Conservation (phyloP, 805 yeast species). For the Suhomyces sp. region DNA sequence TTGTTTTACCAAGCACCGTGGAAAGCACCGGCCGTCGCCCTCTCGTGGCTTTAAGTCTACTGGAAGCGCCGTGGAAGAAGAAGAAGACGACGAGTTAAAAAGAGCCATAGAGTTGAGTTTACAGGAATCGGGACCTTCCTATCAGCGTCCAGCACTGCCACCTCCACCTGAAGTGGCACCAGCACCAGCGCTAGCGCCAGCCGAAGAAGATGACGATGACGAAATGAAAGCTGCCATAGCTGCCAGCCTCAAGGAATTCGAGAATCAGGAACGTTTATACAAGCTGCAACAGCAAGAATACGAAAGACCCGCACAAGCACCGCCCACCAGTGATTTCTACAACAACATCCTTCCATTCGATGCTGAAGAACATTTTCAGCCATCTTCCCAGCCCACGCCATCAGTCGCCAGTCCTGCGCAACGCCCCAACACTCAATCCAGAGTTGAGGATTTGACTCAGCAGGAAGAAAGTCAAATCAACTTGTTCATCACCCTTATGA, state of each 20-base stretch:
- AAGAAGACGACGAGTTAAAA: constrained; percentile 73
- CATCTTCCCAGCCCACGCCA: constrained; percentile 2
- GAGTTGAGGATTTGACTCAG: constrained; percentile 43
- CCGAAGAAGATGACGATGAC: constrained; percentile 70
- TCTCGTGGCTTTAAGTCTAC: constrained; percentile 8
- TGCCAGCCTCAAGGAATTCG: constrained; percentile 78
- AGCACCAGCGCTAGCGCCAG: constrained; percentile 19
- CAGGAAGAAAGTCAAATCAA: constrained; percentile 69
- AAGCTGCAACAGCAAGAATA: constrained; percentile 11
- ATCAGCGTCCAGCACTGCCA: constrained; percentile 11
- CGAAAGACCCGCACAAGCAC: constrained; percentile 15
- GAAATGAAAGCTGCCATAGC: constrained; percentile 93
- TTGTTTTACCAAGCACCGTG: constrained; percentile 63
- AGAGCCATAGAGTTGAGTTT: constrained; percentile 78
- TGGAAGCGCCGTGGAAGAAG: constrained; percentile 32
- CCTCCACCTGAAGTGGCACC: constrained; percentile 14
- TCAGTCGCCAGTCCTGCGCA: background rate
- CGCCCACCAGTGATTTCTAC: constrained; percentile 28
- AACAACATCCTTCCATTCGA: constrained; percentile 25
- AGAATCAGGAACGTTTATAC: constrained; percentile 27
- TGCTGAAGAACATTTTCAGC: background rate
- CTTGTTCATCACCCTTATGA: constrained; percentile 66
- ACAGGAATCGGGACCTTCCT: constrained; percentile 43
- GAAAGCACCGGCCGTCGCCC: constrained; percentile 2
- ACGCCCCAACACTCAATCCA: background rate